A percentile compares a stretch with the other conserved stretches of the same genome.
Conservation (phyloP, 805 yeast species). For the Kazachstania africana region DNA sequence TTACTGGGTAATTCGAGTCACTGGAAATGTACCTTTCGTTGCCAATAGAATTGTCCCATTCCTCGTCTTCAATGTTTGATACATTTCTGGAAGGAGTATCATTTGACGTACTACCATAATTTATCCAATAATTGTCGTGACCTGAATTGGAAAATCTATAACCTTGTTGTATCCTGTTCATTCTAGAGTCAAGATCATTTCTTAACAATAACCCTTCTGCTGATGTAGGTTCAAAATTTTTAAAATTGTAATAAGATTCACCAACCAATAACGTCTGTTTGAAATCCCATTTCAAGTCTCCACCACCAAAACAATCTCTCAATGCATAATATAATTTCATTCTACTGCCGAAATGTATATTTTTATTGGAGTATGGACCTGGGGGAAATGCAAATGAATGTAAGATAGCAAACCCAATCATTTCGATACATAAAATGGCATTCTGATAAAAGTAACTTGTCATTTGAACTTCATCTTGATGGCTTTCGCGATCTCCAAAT, state of each 20-base stretch:
- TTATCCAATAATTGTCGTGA: slow-evolving; percentile 70
- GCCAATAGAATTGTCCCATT: slow-evolving; percentile 1
- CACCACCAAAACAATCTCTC: slow-evolving; percentile 62
- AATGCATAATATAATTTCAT: slow-evolving; percentile 51
- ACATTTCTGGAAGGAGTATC: no score
- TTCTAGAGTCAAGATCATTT: slow-evolving; percentile 50
- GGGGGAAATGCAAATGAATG: slow-evolving; percentile 82
- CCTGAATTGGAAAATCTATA: slow-evolving; percentile 73
- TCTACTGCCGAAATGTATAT: slow-evolving; percentile 59
- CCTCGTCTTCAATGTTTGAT: background rate
- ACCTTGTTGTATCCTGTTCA: slow-evolving; percentile 71
- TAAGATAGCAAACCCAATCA: slow-evolving; percentile 77
- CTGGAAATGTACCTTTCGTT: slow-evolving; percentile 19
- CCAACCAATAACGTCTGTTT: slow-evolving; percentile 47
- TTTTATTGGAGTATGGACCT: slow-evolving; percentile 49
- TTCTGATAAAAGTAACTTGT: slow-evolving; percentile 60
- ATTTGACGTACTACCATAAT: slow-evolving; percentile 12
- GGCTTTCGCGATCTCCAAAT: slow-evolving; percentile 23
- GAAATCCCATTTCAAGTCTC: slow-evolving; percentile 75
- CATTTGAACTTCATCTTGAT: slow-evolving; percentile 22
- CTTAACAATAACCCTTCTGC: slow-evolving; percentile 38
- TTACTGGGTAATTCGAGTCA: slow-evolving; percentile 26
- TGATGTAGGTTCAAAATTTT: slow-evolving; percentile 71
- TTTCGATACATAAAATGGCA: slow-evolving; percentile 68
- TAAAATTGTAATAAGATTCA: slow-evolving; percentile 68